Percentiles rank a stretch among this genome's conserved stretches.
Conservation (phyloP, 768 basidiomycete genomes). For the Scleroderma bovista region DNA sequence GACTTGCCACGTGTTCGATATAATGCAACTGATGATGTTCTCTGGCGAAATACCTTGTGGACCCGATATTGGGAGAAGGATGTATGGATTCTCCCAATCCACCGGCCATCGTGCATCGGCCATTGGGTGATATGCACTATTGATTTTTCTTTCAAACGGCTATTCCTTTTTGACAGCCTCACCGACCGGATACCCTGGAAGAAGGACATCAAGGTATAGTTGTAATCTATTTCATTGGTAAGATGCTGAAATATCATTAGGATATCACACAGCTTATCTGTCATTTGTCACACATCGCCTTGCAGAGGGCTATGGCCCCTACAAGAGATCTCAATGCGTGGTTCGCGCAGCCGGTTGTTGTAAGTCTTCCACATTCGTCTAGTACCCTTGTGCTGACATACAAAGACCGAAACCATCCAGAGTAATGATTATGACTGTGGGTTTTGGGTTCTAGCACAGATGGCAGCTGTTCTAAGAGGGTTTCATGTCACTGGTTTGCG, state of each 20-base stretch:
- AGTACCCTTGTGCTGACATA: not conserved
- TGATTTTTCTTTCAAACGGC: not conserved
- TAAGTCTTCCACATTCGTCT: not conserved
- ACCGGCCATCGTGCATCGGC: no score
- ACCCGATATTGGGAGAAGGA: slow-evolving; percentile 17
- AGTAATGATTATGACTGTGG: not conserved
- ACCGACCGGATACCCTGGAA: not conserved
- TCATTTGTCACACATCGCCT: not conserved
- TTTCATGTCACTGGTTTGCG: not conserved
- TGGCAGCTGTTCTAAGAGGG: not conserved
- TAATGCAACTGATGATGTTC: not conserved
- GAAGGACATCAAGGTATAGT: not conserved
- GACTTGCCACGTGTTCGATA: not conserved
- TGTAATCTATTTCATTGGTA: not conserved
- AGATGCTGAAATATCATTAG: not conserved
- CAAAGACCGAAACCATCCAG: not conserved
- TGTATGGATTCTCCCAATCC: slow-evolving; percentile 6
- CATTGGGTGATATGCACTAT: slow-evolving; percentile 15
- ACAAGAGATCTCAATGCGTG: not conserved
- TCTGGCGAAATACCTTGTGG: not conserved
- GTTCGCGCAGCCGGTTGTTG: not conserved
- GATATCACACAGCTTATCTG: not conserved
- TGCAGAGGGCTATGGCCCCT: not conserved
- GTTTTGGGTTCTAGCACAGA: not conserved
- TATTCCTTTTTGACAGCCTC: not conserved